These are phyloP conservation scores for Aspergillus carlsbadensis DNA, from an alignment of 495 filamentous ascomycete genomes.

Conservation along the genomic window DNA sequence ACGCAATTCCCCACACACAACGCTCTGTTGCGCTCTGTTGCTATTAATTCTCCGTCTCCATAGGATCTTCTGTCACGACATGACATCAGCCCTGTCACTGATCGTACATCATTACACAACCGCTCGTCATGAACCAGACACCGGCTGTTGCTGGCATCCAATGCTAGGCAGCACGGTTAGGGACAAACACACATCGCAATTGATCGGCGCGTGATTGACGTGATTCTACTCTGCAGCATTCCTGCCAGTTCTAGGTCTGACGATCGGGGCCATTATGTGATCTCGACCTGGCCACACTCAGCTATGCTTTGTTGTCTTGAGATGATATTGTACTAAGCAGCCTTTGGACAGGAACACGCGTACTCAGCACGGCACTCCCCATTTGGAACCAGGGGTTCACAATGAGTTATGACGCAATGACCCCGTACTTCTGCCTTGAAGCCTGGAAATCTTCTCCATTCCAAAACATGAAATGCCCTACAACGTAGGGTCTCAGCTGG, in stretches of 20 bases:
- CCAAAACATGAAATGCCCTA: no score
- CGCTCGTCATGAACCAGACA: background rate
- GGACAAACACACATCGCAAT: background rate
- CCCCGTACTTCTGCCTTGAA: no score
- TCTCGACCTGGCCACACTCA: background rate
- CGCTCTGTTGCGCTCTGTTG: background rate
- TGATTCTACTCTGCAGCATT: background rate
- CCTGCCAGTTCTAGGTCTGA: background rate
- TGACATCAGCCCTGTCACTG: slow-evolving; percentile 4
- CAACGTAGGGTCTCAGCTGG: no score
- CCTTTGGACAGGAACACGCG: no score
- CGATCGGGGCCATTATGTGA: background rate
- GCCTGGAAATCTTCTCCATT: no score
- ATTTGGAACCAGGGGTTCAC: no score
- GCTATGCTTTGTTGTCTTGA: background rate
- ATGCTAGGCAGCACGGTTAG: background rate
- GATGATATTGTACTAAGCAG: background rate
- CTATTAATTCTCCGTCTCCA: background rate
- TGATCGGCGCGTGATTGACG: background rate
- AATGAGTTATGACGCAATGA: no score
- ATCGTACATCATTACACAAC: slow-evolving; percentile 2
- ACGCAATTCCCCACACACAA: slow-evolving; percentile 5
- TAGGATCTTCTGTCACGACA: background rate
- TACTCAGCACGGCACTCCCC: no score
- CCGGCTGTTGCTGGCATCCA: background rate